phyloP scores from a whole-genome alignment of 2,329 filamentous ascomycete genomes.

The Penicillium sp. region DNA sequence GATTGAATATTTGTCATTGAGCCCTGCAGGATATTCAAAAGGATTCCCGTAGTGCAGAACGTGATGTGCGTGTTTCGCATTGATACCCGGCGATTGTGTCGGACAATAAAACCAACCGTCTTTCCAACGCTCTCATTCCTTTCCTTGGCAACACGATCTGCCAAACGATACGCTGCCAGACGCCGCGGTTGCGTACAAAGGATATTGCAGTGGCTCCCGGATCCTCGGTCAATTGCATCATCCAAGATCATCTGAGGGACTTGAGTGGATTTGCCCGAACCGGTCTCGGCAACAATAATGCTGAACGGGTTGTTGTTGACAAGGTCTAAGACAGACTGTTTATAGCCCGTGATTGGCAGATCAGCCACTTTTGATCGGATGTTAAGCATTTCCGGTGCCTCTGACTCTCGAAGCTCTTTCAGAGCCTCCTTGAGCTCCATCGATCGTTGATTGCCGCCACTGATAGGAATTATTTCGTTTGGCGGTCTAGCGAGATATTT shows the following conservation, averaged over 20 bases:
- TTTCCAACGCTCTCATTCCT: slow-evolving; percentile 46
- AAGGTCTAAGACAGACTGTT: slow-evolving; percentile 41
- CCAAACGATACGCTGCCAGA: slow-evolving; percentile 53
- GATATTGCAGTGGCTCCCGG: slow-evolving; percentile 52
- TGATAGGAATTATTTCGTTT: not conserved
- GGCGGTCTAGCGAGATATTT: not conserved
- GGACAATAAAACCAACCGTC: slow-evolving; percentile 53
- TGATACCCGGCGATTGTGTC: slow-evolving; percentile 45
- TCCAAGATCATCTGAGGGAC: slow-evolving; percentile 60
- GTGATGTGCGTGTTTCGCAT: slow-evolving; percentile 45
- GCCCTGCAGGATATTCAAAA: slow-evolving; percentile 51
- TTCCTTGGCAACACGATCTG: slow-evolving; percentile 52
- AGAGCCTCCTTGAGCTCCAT: not conserved
- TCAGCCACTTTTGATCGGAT: not conserved
- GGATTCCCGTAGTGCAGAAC: slow-evolving; percentile 57
- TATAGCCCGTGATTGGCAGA: slow-evolving; percentile 44
- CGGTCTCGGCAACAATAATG: slow-evolving; percentile 53
- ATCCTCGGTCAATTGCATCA: slow-evolving; percentile 45
- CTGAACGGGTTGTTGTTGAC: slow-evolving; percentile 48
- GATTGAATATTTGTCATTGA: slow-evolving; percentile 42
- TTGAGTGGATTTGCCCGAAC: slow-evolving; percentile 55
- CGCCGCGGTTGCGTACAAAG: slow-evolving; percentile 56
- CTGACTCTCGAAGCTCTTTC: not conserved
- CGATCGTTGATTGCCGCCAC: not conserved
- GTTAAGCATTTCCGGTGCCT: not conserved